phyloP scores from a whole-genome alignment of 179 eudicot genomes.

The Corrigiola litoralis region DNA sequence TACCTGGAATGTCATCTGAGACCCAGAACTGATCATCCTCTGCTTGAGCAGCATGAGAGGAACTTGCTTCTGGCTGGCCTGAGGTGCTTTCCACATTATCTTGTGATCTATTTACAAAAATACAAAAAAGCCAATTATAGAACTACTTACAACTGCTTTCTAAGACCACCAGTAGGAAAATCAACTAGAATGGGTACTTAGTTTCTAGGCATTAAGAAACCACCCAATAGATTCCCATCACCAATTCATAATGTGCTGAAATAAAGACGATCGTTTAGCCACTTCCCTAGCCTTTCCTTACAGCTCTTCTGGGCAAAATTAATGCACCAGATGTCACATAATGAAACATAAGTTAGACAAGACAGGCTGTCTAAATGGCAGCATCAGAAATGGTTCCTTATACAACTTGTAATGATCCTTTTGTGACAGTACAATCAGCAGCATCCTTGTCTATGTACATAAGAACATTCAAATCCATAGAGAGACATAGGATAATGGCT shows the following conservation, averaged over 20 bases:
- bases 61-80: slow-evolving; percentile 48
- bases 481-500: too few relatives aligned
- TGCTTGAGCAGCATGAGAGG: slow-evolving; percentile 36
- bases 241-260: neutral
- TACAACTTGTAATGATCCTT: too few relatives aligned
- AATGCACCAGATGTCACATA: neutral
- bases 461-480: too few relatives aligned
- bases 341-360: too few relatives aligned
- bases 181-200: neutral
- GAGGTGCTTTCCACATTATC: slow-evolving; percentile 46
- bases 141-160: neutral
- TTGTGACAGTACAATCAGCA: too few relatives aligned
- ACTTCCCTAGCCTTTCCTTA: neutral
- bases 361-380: too few relatives aligned
- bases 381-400: too few relatives aligned
- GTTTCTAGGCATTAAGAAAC: neutral
- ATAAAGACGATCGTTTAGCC: neutral
- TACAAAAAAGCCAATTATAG: neutral
- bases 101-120: slow-evolving; percentile 29
- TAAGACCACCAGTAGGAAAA: neutral
- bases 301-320: neutral
- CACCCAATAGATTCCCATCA: neutral
- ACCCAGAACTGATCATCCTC: slow-evolving; percentile 75
- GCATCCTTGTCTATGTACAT: too few relatives aligned
- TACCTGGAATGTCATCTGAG: slow-evolving; percentile 83